A percentile compares a stretch with the other conserved stretches of the same genome.
Conservation (phyloP, 768 basidiomycete species). For the Tulasnella sp. region DNA sequence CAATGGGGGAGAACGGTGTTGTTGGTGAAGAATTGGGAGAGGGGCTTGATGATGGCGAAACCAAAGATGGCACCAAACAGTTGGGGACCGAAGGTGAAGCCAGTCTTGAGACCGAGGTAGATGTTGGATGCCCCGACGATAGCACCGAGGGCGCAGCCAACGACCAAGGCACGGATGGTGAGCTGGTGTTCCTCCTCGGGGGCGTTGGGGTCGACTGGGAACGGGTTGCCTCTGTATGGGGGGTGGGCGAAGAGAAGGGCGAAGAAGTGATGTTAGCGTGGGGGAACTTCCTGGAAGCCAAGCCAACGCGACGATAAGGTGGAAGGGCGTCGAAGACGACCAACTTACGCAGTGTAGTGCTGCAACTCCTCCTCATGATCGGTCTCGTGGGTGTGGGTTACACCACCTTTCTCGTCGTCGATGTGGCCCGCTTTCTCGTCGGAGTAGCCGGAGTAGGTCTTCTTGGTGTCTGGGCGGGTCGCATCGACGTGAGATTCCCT, state of each 20-base stretch:
- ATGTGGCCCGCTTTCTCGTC: background rate
- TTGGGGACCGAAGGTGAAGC: constrained; percentile 61
- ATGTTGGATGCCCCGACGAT: constrained; percentile 41
- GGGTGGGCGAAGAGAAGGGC: background rate
- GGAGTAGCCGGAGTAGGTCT: background rate
- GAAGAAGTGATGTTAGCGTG: background rate
- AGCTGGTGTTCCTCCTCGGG: constrained; percentile 51
- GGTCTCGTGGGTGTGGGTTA: background rate
- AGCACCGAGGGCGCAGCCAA: constrained; percentile 51
- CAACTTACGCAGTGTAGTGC: background rate
- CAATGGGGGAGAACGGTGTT: constrained; percentile 43
- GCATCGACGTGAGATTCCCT: background rate
- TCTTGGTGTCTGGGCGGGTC: background rate
- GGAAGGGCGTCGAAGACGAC: background rate
- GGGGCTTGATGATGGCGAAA: constrained; percentile 56
- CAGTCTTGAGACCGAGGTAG: constrained; percentile 65
- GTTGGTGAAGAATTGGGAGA: constrained; percentile 49
- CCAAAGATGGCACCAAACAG: constrained; percentile 61
- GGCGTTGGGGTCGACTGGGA: constrained; percentile 51
- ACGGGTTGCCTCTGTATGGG: constrained; percentile 39
- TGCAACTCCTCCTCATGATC: constrained; percentile 18
- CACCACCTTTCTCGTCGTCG: background rate
- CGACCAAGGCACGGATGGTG: constrained; percentile 42
- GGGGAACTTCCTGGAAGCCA: background rate
- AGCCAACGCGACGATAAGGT: background rate